These are phyloP conservation scores for Cytospora chrysosperma DNA, from an alignment of 2,329 filamentous ascomycete species.

Conservation along the genomic window DNA sequence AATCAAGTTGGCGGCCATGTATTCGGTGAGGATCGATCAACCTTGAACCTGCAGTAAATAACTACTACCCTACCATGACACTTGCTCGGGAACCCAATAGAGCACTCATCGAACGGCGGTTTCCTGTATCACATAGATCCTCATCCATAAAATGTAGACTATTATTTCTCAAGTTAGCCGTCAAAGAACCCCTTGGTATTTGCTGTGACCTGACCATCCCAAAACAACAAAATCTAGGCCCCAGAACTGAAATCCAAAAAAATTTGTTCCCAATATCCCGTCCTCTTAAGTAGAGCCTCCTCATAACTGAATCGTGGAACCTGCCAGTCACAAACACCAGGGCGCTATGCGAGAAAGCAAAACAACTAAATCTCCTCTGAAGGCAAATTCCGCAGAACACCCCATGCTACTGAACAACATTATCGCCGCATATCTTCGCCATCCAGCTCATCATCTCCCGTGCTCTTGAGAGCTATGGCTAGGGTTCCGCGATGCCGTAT, in stretches of 20 bases:
- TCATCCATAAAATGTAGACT: neutral
- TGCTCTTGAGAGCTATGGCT: neutral
- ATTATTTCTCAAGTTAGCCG: neutral
- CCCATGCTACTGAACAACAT: too few relatives aligned
- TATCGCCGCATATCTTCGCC: too few relatives aligned
- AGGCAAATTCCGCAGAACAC: neutral
- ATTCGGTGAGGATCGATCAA: too few relatives aligned
- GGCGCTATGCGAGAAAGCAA: neutral
- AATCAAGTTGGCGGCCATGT: too few relatives aligned
- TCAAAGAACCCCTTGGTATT: neutral
- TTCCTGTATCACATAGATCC: neutral
- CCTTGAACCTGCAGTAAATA: neutral
- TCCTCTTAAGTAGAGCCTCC: neutral
- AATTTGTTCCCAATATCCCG: neutral
- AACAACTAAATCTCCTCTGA: neutral
- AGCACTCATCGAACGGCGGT: neutral
- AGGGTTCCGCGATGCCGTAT: conserved; percentile 4
- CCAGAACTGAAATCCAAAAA: neutral
- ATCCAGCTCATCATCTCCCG: too few relatives aligned
- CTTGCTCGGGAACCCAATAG: neutral
- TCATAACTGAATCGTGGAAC: neutral
- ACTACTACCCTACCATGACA: neutral
- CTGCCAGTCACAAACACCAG: neutral
- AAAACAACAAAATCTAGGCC: neutral
- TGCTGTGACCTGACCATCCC: neutral